Conservation (phyloP, 2,329 filamentous ascomycete genomes). For the Pyrenophora teres region DNA sequence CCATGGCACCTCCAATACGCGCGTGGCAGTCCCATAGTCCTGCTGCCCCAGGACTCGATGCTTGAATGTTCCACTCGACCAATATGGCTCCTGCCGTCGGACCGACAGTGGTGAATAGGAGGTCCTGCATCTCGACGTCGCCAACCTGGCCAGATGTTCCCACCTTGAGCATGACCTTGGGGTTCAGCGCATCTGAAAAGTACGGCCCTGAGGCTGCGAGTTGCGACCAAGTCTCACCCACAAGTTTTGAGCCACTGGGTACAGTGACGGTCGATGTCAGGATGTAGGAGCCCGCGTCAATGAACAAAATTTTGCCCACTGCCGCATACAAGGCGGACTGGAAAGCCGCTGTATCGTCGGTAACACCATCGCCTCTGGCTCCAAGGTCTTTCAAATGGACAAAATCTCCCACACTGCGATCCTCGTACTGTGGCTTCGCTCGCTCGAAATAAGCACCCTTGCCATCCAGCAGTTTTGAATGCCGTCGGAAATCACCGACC, state of each 20-base stretch:
- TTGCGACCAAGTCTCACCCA: conserved; percentile 23
- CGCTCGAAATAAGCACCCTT: no score
- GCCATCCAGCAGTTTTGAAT: no score
- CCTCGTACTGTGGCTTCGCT: no score
- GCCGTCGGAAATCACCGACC: no score
- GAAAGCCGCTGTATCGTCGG: conserved; percentile 77
- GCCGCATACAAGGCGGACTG: conserved; percentile 70
- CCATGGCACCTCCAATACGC: conserved; percentile 70
- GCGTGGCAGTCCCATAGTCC: conserved; percentile 22
- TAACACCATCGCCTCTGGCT: conserved; percentile 70
- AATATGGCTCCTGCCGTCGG: conserved; percentile 67
- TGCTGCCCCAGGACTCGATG: conserved; percentile 4
- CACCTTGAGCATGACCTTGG: conserved; percentile 21
- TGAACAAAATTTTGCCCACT: conserved; percentile 46
- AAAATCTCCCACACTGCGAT: no score
- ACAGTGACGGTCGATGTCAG: conserved; percentile 21
- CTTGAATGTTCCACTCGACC: conserved; percentile 70
- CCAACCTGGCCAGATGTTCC: conserved; percentile 23
- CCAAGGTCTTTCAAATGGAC: not conserved
- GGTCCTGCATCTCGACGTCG: conserved; percentile 23
- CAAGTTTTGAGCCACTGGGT: conserved; percentile 15
- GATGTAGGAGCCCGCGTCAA: conserved; percentile 24
- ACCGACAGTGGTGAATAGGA: conserved; percentile 52
- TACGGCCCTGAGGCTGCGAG: conserved; percentile 18
- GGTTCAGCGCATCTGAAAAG: conserved; percentile 21